A percentile compares a stretch with the other conserved stretches of the same genome.
These are phyloP conservation scores for Epicoccum sorghinum DNA, from an alignment of 2,329 filamentous ascomycete species.

Conservation along the genomic window DNA sequence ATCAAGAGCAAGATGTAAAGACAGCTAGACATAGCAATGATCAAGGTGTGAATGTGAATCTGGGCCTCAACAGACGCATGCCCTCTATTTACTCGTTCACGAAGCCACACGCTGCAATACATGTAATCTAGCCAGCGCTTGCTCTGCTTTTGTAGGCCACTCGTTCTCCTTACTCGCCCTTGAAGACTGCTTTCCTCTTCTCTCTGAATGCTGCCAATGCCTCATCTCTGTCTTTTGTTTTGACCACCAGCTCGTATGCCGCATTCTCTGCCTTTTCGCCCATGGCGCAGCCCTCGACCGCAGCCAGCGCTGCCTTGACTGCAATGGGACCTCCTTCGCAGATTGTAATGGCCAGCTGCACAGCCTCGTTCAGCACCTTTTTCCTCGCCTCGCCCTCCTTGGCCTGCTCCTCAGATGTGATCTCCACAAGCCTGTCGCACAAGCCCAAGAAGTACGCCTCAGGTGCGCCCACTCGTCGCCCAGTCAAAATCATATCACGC, in stretches of 20 bases:
- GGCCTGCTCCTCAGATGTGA: conserved; percentile 64
- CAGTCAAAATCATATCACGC: conserved; percentile 89
- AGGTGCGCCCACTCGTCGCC: conserved; percentile 78
- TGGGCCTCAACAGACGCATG: not conserved
- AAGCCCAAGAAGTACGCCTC: conserved; percentile 93
- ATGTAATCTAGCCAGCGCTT: not conserved
- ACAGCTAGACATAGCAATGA: no score
- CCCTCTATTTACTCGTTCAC: not conserved
- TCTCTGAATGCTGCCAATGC: conserved; percentile 84
- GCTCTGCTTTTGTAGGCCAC: conserved; percentile 14
- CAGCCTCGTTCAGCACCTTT: conserved; percentile 74
- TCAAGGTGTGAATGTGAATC: no score
- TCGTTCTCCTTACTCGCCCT: conserved; percentile 58
- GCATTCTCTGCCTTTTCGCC: conserved; percentile 81
- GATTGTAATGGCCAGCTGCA: conserved; percentile 81
- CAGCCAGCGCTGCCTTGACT: conserved; percentile 77
- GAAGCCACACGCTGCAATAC: not conserved
- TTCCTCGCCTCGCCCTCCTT: conserved; percentile 64
- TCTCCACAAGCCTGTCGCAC: conserved; percentile 86
- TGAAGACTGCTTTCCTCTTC: conserved; percentile 74
- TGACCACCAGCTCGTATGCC: conserved; percentile 83
- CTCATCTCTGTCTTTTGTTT: conserved; percentile 85
- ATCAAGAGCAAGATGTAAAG: conserved; percentile 85
- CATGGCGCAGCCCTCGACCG: conserved; percentile 70
- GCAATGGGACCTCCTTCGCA: conserved; percentile 90